A percentile compares a stretch with the other conserved stretches of the same genome.
phyloP scores from a whole-genome alignment of 208 protist genomes.

The Acanthamoeba sp. region DNA sequence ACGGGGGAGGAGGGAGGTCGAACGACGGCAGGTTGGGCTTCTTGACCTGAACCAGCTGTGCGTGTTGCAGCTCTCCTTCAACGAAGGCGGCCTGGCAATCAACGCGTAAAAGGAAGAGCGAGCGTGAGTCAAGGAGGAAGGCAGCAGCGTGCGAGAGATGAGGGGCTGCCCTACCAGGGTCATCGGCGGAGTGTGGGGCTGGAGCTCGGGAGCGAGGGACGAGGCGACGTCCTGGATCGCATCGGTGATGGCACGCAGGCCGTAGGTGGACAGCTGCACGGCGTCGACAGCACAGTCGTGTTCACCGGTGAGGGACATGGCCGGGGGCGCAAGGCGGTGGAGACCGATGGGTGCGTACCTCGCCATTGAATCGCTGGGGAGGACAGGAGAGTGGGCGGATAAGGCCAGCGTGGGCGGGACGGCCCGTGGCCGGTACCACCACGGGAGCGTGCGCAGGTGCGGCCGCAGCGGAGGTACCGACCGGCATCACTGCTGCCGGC shows the following conservation, averaged over 20 bases:
- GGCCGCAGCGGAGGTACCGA: neutral
- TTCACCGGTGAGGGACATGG: neutral
- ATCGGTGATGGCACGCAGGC: slow-evolving; percentile 25
- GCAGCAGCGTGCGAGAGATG: neutral
- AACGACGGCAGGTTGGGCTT: slow-evolving; percentile 67
- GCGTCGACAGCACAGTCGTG: neutral
- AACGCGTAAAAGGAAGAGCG: neutral
- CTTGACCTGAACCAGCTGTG: neutral
- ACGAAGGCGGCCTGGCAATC: neutral
- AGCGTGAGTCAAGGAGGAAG: neutral
- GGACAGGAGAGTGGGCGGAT: slow-evolving; percentile 32
- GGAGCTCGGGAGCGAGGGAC: slow-evolving; percentile 22
- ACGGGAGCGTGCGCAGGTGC: neutral
- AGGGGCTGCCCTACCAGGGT: slow-evolving; percentile 11
- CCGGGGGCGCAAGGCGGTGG: neutral
- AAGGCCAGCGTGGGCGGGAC: neutral
- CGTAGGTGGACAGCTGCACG: slow-evolving; percentile 46
- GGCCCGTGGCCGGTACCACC: neutral
- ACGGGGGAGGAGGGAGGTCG: slow-evolving; percentile 46
- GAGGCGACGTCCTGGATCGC: neutral
- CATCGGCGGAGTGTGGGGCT: slow-evolving; percentile 25
- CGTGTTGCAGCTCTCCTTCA: neutral
- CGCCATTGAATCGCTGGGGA: slow-evolving; percentile 21
- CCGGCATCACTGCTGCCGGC: neutral
- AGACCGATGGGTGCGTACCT: neutral